phyloP scores from a whole-genome alignment of 2,329 filamentous ascomycete genomes.

The Aureobasidium leucospermi region DNA sequence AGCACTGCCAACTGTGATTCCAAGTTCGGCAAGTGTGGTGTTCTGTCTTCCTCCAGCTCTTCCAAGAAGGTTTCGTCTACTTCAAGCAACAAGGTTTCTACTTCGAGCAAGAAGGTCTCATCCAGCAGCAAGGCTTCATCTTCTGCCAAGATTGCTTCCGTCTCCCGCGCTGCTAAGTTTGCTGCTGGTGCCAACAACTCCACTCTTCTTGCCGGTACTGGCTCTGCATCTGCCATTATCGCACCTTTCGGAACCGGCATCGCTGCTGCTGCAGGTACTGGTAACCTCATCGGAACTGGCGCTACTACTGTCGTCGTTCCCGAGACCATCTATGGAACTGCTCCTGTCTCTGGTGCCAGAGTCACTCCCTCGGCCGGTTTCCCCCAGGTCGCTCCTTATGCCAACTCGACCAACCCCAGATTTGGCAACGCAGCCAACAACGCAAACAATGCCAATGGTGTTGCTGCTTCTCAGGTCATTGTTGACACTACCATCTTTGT shows the following conservation, averaged over 20 bases:
- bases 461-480: not conserved
- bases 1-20: slow-evolving; percentile 1
- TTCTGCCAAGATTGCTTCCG: not conserved
- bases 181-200: not conserved
- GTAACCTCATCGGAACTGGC: not conserved
- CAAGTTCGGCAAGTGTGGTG: slow-evolving; percentile 5
- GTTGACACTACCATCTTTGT: not conserved
- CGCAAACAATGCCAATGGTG: not conserved
- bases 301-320: not conserved
- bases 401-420: not conserved
- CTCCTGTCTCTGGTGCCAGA: not conserved
- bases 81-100: not conserved
- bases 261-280: not conserved
- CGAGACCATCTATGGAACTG: not conserved
- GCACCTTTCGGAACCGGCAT: not conserved
- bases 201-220: not conserved
- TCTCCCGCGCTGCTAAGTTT: not conserved
- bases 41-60: not conserved
- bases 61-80: not conserved
- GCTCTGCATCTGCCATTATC: not conserved
- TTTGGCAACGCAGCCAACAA: not conserved
- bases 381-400: slow-evolving; percentile 1
- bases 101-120: not conserved
- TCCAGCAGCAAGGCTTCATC: not conserved
- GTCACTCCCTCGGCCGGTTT: slow-evolving; percentile 4